Conservation (phyloP, 768 basidiomycete genomes). For the Pisolithus orientalis region DNA sequence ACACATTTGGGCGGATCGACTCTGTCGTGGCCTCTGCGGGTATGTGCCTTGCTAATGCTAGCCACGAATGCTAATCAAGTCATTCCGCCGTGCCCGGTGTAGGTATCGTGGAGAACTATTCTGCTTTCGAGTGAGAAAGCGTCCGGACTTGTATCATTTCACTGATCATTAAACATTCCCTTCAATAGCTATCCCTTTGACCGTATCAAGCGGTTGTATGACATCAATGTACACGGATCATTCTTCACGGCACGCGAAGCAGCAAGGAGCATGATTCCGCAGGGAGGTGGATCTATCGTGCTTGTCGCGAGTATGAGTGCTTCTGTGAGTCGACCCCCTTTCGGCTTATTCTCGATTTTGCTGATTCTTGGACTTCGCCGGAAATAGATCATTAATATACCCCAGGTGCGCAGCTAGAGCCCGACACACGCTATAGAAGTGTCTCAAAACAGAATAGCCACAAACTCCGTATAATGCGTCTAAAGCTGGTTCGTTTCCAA, state of each 20-base stretch:
- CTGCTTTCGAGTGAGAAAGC: slow-evolving; percentile 62
- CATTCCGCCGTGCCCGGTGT: slow-evolving; percentile 5
- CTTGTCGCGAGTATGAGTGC: slow-evolving; percentile 91
- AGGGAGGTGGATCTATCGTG: slow-evolving; percentile 73
- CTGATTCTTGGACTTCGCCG: slow-evolving; percentile 1
- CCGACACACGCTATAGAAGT: background rate
- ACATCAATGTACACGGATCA: slow-evolving; percentile 90
- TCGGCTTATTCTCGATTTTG: slow-evolving; percentile 2
- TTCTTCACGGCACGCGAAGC: slow-evolving; percentile 97
- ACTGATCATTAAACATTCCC: no score
- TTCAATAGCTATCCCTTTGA: slow-evolving; percentile 71
- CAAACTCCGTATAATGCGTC: slow-evolving; percentile 97
- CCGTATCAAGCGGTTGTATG: slow-evolving; percentile 76
- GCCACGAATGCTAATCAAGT: background rate
- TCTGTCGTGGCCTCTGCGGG: slow-evolving; percentile 88
- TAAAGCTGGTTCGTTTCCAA: slow-evolving; percentile 61
- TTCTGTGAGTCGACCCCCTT: slow-evolving; percentile 43
- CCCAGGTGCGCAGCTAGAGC: slow-evolving; percentile 48
- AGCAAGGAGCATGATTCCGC: slow-evolving; percentile 84
- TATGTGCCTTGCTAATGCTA: slow-evolving; percentile 19
- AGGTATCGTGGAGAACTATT: slow-evolving; percentile 86
- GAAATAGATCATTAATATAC: slow-evolving; percentile 78
- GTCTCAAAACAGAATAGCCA: slow-evolving; percentile 34
- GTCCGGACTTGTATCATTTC: no score
- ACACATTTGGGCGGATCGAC: slow-evolving; percentile 69